Evolutionary conservation across 139 green algal species (phyloP).

Genomic region (Prasinococcaceae sp.): DNA sequence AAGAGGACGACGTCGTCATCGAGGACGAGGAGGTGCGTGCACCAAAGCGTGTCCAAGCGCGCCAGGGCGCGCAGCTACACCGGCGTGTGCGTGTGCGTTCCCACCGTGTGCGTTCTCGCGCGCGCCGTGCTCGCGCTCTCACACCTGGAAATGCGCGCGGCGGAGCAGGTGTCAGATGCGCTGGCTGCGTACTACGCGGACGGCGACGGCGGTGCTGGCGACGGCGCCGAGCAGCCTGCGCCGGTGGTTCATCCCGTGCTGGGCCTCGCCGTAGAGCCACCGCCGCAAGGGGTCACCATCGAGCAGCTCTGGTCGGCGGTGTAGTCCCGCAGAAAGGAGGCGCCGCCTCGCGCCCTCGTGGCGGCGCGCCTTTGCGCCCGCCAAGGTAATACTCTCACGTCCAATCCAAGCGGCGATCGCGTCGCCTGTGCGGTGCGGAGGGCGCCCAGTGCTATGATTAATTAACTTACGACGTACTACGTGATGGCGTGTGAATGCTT

Average conservation of each 20-base stretch:
- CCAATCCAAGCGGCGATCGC: too few species aligned
- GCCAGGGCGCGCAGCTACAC: too few species aligned
- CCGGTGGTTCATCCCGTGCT: conserved; percentile 40
- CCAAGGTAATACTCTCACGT: too few species aligned
- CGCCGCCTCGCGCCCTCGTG: too few species aligned
- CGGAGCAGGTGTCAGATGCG: conserved; percentile 17
- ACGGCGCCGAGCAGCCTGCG: conserved; percentile 18
- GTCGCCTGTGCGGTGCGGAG: too few species aligned
- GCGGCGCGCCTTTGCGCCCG: too few species aligned
- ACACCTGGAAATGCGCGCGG: too few species aligned
- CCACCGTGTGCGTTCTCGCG: not conserved
- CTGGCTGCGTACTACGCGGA: conserved; percentile 48
- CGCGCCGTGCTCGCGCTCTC: too few species aligned
- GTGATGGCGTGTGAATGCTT: too few species aligned
- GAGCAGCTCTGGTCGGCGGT: conserved; percentile 51
- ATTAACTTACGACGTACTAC: too few species aligned
- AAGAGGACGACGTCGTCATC: conserved; percentile 29
- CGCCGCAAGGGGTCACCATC: conserved; percentile 35
- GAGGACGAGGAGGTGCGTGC: conserved; percentile 25
- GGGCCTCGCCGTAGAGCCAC: conserved; percentile 43
- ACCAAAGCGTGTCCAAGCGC: not conserved
- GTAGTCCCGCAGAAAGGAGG: conserved; percentile 13
- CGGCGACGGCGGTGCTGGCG: conserved; percentile 24
- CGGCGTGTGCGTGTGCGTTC: too few species aligned
- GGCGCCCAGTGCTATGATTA: too few species aligned